These are phyloP conservation scores for Exidia glandulosa DNA, from an alignment of 768 basidiomycete genomes.

Conservation along the genomic window DNA sequence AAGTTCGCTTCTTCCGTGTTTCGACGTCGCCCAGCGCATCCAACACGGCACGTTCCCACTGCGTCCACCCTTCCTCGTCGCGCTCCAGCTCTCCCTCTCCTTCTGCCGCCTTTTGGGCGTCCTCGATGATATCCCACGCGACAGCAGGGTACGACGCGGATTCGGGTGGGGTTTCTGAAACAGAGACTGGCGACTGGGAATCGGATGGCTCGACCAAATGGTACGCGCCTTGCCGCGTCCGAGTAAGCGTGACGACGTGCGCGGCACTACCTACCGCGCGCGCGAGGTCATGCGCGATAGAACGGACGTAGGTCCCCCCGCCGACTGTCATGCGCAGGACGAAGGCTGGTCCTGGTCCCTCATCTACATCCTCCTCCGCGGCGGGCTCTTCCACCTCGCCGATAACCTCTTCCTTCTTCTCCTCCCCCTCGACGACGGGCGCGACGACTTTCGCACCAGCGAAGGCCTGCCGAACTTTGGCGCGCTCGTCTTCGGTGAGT, in stretches of 20 bases:
- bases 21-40: constrained; percentile 34
- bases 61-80: constrained; percentile 55
- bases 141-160: constrained; percentile 45
- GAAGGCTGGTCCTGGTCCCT: constrained; percentile 45
- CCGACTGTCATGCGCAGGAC: constrained; percentile 88
- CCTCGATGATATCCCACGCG: constrained; percentile 64
- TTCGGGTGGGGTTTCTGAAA: constrained; percentile 13
- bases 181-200: background rate
- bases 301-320: constrained; percentile 93
- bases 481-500: constrained; percentile 57
- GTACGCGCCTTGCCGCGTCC: constrained; percentile 87
- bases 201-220: constrained; percentile 27
- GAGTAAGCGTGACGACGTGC: constrained; percentile 83
- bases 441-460: constrained; percentile 8
- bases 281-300: constrained; percentile 88
- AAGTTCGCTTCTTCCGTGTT: too few relatives aligned
- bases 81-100: constrained; percentile 19
- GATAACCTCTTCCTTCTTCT: constrained; percentile 12
- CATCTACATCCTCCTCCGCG: constrained; percentile 24
- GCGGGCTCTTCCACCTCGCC: constrained; percentile 25
- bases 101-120: constrained; percentile 27
- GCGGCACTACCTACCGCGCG: constrained; percentile 77
- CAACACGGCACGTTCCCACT: constrained; percentile 79
- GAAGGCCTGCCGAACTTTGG: constrained; percentile 56
- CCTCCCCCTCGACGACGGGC: constrained; percentile 19